These are phyloP conservation scores for Termitomyces sp. DNA, from an alignment of 768 basidiomycete species.

Conservation along the genomic window DNA sequence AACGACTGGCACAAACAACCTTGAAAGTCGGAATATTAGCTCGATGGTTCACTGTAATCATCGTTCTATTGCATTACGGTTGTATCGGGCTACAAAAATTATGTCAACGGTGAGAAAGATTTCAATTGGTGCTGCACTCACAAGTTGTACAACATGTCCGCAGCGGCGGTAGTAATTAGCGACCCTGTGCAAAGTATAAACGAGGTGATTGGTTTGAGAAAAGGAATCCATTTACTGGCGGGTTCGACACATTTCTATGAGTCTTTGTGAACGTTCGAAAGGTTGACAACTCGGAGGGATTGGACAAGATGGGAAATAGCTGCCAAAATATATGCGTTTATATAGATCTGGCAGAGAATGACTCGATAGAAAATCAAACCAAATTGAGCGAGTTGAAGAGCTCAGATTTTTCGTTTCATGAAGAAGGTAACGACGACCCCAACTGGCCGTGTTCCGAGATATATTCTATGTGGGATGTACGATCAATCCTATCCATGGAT, in stretches of 20 bases:
- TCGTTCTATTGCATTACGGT: neutral
- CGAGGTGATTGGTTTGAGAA: neutral
- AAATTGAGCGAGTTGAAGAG: neutral
- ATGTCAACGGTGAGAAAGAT: neutral
- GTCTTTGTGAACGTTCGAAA: neutral
- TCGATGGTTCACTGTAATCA: neutral
- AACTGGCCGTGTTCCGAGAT: neutral
- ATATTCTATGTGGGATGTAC: neutral
- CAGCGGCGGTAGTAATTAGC: conserved; percentile 10
- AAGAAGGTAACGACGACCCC: neutral
- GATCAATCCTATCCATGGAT: too few species aligned
- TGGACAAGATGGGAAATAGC: neutral
- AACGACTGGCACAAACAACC: conserved; percentile 18
- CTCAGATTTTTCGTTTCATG: neutral
- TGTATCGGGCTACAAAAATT: neutral
- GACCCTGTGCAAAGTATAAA: conserved; percentile 3
- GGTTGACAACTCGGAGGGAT: neutral
- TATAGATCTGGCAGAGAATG: neutral
- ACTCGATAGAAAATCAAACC: neutral
- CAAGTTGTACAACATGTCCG: conserved; percentile 10
- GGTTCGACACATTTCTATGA: conserved; percentile 8
- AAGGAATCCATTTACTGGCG: conserved; percentile 6
- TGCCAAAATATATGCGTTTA: neutral
- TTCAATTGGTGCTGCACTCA: neutral
- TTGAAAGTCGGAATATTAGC: neutral